Evolutionary conservation across 2,329 filamentous ascomycete genomes (phyloP), one percentile per base, ranked within the genome.

Genomic region (Corinectria fuckeliana): DNA sequence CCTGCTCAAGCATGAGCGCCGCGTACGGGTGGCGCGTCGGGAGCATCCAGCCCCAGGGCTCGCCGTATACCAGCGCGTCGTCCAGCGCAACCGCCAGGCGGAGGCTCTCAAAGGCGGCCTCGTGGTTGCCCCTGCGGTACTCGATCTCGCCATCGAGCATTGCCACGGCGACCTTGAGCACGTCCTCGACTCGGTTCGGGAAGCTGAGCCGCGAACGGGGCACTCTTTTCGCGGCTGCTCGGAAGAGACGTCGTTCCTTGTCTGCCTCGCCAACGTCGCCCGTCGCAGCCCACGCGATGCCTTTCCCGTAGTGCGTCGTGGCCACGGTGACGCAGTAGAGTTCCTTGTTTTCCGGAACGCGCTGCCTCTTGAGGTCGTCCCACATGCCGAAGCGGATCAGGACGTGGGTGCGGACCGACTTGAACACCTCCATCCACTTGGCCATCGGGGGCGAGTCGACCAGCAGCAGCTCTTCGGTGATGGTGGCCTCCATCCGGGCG

Each of bases 11-110:
- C 26, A 91, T 71, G 3, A 93, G 77, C 0, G 89, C 90, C 1
- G 87, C 89, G 50, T 88, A 88, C 0, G 89, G 89, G 72, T 92
- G 90, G 3, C 89, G 80, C 0, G 86, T 84, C 0, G 90, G 90
- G 69, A 91, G 88, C 89, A 92, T 91, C 89, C 90, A 92, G 0
- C 88, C 88, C 89, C 89, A 92, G 0, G 90, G 90, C 71, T 93
- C 90, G 48, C 89, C 87, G 61, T 91, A 92, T 0, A 85, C 86
- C 25, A 92, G 79, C 0, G 72, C 74, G 66, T 91, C 88, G 62
- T 91, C 88, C 2, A 84, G 79, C 1, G 75, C 69, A 20, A 91
- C 85, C 0, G 88, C 82, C 10, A 77, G 77, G 1, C 82, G 80
- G 3, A 93, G 77, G 50, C 85, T 80, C 3, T 75, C 68, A 69